Evolutionary conservation across 352 stramenopile genomes (phyloP).

Genomic region (Phytophthora sojae): DNA sequence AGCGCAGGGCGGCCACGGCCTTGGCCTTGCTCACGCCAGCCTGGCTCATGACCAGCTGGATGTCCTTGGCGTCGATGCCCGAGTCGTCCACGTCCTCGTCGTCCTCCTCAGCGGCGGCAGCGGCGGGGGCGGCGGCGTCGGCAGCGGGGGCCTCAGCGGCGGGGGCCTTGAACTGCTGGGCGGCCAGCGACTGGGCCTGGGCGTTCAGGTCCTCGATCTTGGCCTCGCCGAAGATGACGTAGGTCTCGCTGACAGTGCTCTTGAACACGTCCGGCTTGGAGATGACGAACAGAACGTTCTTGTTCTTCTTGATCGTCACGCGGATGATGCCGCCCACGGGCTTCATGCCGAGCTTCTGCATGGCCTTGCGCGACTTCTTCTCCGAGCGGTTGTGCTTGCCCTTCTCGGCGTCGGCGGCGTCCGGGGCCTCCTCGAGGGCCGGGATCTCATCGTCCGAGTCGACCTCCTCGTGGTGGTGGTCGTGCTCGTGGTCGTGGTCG

Average conservation of each 20-base stretch:
- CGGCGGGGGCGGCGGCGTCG: conserved; percentile 50
- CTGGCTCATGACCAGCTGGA: conserved; percentile 98
- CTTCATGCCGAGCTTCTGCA: conserved; percentile 99
- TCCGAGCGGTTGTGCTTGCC: conserved; percentile 97
- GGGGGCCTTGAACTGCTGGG: conserved; percentile 94
- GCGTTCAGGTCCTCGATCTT: conserved; percentile 98
- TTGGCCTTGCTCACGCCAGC: conserved; percentile 94
- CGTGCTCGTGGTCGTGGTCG: conserved; percentile 50
- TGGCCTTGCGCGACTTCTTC: conserved; percentile 99
- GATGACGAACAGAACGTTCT: conserved; percentile 98
- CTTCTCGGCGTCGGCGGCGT: conserved; percentile 69
- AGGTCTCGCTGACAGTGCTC: conserved; percentile 94
- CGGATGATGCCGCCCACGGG: conserved; percentile 95
- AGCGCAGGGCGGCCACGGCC: conserved; percentile 97
- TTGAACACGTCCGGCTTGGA: conserved; percentile 99
- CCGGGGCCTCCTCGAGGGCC: conserved; percentile 75
- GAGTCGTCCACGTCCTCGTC: conserved; percentile 95
- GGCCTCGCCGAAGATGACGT: conserved; percentile 99
- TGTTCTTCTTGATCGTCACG: conserved; percentile 98
- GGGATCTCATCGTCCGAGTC: conserved; percentile 89
- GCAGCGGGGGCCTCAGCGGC: conserved; percentile 70
- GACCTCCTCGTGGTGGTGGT: conserved; percentile 71
- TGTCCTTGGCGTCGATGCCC: conserved; percentile 98
- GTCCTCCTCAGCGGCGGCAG: conserved; percentile 66
- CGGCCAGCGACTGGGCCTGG: conserved; percentile 86